These are phyloP conservation scores for Thelephora terrestris DNA, from an alignment of 1,284 basidiomycete species.

Conservation along the genomic window DNA sequence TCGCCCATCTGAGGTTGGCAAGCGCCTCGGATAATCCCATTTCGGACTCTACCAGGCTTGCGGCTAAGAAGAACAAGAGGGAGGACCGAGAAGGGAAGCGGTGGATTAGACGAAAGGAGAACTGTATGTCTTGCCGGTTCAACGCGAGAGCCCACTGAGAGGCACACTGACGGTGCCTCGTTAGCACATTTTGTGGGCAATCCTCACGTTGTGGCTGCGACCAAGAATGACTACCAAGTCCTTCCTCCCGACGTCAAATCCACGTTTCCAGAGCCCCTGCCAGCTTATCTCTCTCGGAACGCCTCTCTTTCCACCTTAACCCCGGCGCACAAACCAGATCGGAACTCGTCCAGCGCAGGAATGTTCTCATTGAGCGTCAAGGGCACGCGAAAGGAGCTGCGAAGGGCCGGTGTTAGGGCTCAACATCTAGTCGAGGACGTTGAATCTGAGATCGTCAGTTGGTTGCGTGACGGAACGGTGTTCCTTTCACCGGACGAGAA, in stretches of 20 bases:
- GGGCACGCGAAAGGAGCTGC: constrained; percentile 59
- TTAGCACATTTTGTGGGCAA: constrained; percentile 62
- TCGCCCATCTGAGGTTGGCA: constrained; percentile 34
- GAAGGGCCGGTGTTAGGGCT: constrained; percentile 48
- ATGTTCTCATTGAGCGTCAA: constrained; percentile 66
- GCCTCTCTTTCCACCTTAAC: constrained; percentile 36
- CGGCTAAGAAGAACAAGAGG: constrained; percentile 28
- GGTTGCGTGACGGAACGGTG: constrained; percentile 49
- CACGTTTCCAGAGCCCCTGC: constrained; percentile 70
- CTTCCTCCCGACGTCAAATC: constrained; percentile 32
- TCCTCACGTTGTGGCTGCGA: constrained; percentile 53
- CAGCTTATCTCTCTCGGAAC: constrained; percentile 54
- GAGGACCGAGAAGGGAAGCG: constrained; percentile 68
- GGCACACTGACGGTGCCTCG: not conserved
- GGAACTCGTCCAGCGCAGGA: constrained; percentile 54
- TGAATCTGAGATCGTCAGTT: constrained; percentile 51
- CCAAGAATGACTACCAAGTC: constrained; percentile 41
- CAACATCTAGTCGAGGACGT: constrained; percentile 53
- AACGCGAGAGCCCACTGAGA: not conserved
- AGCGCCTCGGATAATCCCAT: constrained; percentile 9
- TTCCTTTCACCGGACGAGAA: constrained; percentile 40
- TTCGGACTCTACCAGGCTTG: constrained; percentile 11
- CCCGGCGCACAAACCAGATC: constrained; percentile 31
- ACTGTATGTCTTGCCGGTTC: constrained; percentile 35
- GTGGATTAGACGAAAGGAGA: constrained; percentile 64